These are phyloP conservation scores for Cercospora sojina DNA, from an alignment of 2,329 filamentous ascomycete species.

Conservation along the genomic window DNA sequence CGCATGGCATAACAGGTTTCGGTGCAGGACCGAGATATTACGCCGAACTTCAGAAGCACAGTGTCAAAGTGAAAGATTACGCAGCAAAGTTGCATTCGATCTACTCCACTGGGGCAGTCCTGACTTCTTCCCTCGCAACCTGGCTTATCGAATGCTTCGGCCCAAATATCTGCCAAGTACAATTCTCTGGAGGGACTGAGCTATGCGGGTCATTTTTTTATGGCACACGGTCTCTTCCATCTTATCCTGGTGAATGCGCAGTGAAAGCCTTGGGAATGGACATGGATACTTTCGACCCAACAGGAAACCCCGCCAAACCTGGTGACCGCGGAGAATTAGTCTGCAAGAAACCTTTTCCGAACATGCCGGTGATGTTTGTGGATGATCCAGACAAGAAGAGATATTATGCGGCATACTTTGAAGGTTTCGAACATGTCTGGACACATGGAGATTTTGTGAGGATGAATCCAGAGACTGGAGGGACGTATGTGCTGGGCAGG, in stretches of 20 bases:
- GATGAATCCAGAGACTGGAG: background rate
- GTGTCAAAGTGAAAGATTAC: slow-evolving; percentile 15
- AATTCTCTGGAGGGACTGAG: background rate
- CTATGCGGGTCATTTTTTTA: background rate
- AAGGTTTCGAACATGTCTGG: background rate
- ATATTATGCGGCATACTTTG: slow-evolving; percentile 45
- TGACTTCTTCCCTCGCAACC: slow-evolving; percentile 35
- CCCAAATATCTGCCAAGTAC: background rate
- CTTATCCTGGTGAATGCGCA: background rate
- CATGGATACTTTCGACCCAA: background rate
- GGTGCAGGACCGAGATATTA: slow-evolving; percentile 75
- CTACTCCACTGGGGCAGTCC: slow-evolving; percentile 17
- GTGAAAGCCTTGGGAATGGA: background rate
- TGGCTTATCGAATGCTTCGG: background rate
- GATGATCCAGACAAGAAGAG: slow-evolving; percentile 39
- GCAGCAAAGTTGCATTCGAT: slow-evolving; percentile 17
- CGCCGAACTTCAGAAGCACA: slow-evolving; percentile 63
- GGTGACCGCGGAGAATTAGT: slow-evolving; percentile 71
- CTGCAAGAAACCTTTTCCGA: slow-evolving; percentile 66
- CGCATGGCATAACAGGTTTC: slow-evolving; percentile 66
- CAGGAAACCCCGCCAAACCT: background rate
- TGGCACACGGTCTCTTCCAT: background rate
- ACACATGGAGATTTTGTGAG: background rate
- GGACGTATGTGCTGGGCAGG: background rate
- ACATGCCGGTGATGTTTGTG: slow-evolving; percentile 59